These are phyloP conservation scores for Clavispora asparagi DNA, from an alignment of 805 yeast species.

Conservation along the genomic window DNA sequence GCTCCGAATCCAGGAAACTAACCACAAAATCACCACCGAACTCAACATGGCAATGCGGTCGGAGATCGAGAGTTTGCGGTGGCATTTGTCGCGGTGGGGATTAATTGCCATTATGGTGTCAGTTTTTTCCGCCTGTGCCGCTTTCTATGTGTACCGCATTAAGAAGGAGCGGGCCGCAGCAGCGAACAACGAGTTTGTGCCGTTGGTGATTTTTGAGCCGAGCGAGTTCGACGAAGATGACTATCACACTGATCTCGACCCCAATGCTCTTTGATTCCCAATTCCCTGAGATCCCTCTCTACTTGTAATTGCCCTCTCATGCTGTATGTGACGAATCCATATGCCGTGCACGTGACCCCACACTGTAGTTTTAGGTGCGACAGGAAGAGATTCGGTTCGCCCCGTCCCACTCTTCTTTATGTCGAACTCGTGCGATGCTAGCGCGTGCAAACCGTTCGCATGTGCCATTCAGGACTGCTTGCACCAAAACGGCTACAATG, in stretches of 20 bases:
- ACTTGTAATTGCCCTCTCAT: too few relatives aligned
- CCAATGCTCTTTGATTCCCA: conserved; percentile 8
- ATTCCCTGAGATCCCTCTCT: too few relatives aligned
- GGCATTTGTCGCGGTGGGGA: conserved; percentile 92
- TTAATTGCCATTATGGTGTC: conserved; percentile 66
- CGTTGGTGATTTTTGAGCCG: conserved; percentile 40
- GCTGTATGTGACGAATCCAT: not conserved
- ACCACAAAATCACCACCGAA: conserved; percentile 78
- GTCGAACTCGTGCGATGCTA: conserved; percentile 8
- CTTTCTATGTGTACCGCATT: conserved; percentile 46
- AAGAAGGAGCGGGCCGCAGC: conserved; percentile 20
- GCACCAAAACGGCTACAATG: conserved; percentile 57
- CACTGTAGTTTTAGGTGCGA: not conserved
- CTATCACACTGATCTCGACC: conserved; percentile 51
- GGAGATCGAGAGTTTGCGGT: conserved; percentile 81
- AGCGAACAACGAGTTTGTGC: conserved; percentile 31
- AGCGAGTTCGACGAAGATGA: conserved; percentile 51
- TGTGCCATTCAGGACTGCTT: conserved; percentile 83
- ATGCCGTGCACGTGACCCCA: not conserved
- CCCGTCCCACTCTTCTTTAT: not conserved
- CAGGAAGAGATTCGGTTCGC: not conserved
- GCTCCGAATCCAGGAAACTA: conserved; percentile 71
- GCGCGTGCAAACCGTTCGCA: conserved; percentile 72
- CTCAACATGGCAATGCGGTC: conserved; percentile 77
- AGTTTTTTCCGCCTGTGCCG: conserved; percentile 48